These are phyloP conservation scores for Colletotrichum sp. DNA, from an alignment of 2,329 filamentous ascomycete species.

Conservation along the genomic window DNA sequence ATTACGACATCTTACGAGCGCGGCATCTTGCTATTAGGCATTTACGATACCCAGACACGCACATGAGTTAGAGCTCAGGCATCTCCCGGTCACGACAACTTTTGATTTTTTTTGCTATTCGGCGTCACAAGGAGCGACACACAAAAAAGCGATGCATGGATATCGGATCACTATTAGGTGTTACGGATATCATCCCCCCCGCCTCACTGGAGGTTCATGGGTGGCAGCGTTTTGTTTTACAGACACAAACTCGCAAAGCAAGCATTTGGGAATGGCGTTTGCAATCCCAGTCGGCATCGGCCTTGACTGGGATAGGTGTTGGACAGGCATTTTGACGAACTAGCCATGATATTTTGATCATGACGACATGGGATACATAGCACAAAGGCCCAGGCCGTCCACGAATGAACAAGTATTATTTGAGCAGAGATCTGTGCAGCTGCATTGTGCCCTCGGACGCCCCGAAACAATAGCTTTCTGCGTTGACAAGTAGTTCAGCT, in stretches of 20 bases:
- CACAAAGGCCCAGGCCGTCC: not conserved
- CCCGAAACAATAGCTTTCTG: not conserved
- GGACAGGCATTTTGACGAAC: not conserved
- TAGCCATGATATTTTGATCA: slow-evolving; percentile 1
- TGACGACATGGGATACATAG: not conserved
- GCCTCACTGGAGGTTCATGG: not conserved
- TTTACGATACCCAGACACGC: slow-evolving; percentile 24
- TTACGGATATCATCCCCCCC: not conserved
- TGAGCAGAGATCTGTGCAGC: not conserved
- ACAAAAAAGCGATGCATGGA: not conserved
- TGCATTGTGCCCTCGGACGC: not conserved
- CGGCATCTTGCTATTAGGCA: slow-evolving; percentile 26
- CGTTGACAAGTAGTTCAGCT: not conserved
- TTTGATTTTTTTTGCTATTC: not conserved
- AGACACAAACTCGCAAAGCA: not conserved
- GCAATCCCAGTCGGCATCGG: not conserved
- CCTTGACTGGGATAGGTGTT: not conserved
- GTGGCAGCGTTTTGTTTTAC: not conserved
- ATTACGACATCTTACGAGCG: not conserved
- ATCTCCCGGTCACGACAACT: not conserved
- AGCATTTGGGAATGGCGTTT: not conserved
- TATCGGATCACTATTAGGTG: slow-evolving; percentile 15
- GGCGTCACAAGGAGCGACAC: not conserved
- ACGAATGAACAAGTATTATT: not conserved
- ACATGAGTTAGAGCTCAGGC: slow-evolving; percentile 5